phyloP scores from a whole-genome alignment of 2,329 filamentous ascomycete species.

The Tolypocladium inflatum region DNA sequence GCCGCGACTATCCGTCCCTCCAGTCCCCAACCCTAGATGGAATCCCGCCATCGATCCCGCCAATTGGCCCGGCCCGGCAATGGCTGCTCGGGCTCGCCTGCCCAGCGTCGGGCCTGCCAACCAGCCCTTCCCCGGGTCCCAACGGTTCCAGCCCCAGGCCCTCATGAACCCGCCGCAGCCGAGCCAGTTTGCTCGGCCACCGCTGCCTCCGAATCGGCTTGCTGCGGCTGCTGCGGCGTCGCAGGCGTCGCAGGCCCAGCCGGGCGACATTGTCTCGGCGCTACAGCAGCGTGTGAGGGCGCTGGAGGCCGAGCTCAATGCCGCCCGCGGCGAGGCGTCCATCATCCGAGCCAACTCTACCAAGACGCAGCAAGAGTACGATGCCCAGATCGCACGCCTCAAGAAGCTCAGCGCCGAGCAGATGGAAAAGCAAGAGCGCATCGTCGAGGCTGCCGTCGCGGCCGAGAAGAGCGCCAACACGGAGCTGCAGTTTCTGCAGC shows the following conservation, averaged over 20 bases:
- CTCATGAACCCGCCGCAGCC: conserved; percentile 19
- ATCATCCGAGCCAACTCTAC: conserved; percentile 66
- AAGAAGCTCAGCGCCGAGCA: conserved; percentile 57
- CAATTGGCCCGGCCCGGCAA: conserved; percentile 8
- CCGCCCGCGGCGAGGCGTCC: conserved; percentile 61
- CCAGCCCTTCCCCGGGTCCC: conserved; percentile 17
- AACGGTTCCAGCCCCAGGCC: conserved; percentile 19
- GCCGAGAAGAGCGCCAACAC: conserved; percentile 57
- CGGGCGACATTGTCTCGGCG: conserved; percentile 28
- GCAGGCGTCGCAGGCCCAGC: conserved; percentile 16
- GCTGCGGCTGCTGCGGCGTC: conserved; percentile 7
- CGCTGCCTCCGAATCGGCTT: conserved; percentile 14
- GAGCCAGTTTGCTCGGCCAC: conserved; percentile 32
- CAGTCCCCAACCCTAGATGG: conserved; percentile 27
- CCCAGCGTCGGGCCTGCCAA: conserved; percentile 7
- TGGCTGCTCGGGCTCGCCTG: conserved; percentile 8
- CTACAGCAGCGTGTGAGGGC: conserved; percentile 43
- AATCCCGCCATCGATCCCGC: conserved; percentile 21
- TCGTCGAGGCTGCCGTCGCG: conserved; percentile 54
- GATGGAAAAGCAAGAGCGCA: conserved; percentile 50
- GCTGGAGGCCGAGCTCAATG: conserved; percentile 46
- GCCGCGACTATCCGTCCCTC: conserved; percentile 17
- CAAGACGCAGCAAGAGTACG: conserved; percentile 50
- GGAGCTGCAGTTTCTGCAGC: conserved; percentile 62
- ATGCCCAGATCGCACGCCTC: conserved; percentile 50